Evolutionary conservation across 1,284 basidiomycete genomes (phyloP).

Genomic region (Malassezia globosa): DNA sequence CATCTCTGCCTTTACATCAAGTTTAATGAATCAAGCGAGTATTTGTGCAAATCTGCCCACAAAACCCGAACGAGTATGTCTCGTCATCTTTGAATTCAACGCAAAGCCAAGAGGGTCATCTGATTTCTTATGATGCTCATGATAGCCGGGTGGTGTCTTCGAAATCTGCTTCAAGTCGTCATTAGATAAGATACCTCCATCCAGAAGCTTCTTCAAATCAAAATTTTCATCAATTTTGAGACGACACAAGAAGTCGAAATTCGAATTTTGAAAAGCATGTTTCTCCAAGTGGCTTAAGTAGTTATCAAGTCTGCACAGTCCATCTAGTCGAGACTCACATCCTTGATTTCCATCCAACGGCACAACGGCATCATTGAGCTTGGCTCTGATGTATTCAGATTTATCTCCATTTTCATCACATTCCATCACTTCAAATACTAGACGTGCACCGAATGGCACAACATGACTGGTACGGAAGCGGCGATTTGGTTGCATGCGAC

Average conservation of each 20-base stretch:
- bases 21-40: background rate
- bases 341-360: slow-evolving; percentile 65
- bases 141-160: background rate
- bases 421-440: slow-evolving; percentile 30
- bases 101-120: background rate
- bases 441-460: slow-evolving; percentile 25
- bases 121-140: background rate
- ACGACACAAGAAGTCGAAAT: slow-evolving; percentile 18
- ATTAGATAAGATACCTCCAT: background rate
- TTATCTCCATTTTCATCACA: slow-evolving; percentile 23
- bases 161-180: background rate
- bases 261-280: slow-evolving; percentile 25
- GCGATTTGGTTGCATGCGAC: slow-evolving; percentile 19
- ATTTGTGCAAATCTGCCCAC: too few relatives aligned
- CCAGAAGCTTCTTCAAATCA: background rate
- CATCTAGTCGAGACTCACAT: slow-evolving; percentile 55
- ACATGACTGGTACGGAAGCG: slow-evolving; percentile 31
- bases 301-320: slow-evolving; percentile 64
- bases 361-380: slow-evolving; percentile 58
- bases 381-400: slow-evolving; percentile 59
- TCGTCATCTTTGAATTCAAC: too few relatives aligned
- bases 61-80: too few relatives aligned
- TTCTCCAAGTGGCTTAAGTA: slow-evolving; percentile 54
- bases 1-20: background rate
- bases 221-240: slow-evolving; percentile 1